Evolutionary conservation across 2,329 filamentous ascomycete genomes (phyloP), one percentile per base, ranked within the genome.

Genomic region (Domatiomyces catenatus): DNA sequence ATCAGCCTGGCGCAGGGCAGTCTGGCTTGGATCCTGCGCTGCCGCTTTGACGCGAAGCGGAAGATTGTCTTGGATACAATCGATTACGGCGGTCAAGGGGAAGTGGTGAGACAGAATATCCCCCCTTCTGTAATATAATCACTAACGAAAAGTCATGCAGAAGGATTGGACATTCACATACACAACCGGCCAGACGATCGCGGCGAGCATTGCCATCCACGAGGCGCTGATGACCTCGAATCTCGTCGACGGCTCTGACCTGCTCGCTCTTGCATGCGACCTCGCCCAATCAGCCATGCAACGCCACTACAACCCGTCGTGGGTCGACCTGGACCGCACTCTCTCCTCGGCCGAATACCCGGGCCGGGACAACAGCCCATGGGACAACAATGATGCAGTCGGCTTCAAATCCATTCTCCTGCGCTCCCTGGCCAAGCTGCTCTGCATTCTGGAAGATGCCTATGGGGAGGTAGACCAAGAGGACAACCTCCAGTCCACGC

Each of bases 361-460:
- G 1, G 51, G 53, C 8, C 32, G 15, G 15, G 50, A 48, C 5
- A 52, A 48, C 3, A 48, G 49, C 8, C 36, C 43, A 5, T 52
- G 39, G 36, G 22, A 57, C 43, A 53, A 57, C 46, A 42, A 51
- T 47, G 55, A 57, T 43, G 53, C 45, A 5, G 36, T 57, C 20
- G 55, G 55, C 7, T 57, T 57, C 55, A 57, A 57, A 32, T 46
- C 51, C 26, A 50, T 57, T n/a, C 32, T 57, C 12, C 32, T 55
- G 2, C 53, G 55, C 8, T 52, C 46, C 32, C 48, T 57, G 48
- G 48, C 50, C 24, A 55, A 54, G 44, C 51, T 57, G 12, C 55
- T 51, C 43, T 36, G 19, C 22, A 22, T 46, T 42, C 26, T 56
- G 8, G n/a, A 26, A 26, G 22, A 7, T 19, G n/a, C n/a, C n/a